Base-by-base conservation (phyloP, 2,329 filamentous ascomycete genomes). In the Davidsoniella australis region DNA sequence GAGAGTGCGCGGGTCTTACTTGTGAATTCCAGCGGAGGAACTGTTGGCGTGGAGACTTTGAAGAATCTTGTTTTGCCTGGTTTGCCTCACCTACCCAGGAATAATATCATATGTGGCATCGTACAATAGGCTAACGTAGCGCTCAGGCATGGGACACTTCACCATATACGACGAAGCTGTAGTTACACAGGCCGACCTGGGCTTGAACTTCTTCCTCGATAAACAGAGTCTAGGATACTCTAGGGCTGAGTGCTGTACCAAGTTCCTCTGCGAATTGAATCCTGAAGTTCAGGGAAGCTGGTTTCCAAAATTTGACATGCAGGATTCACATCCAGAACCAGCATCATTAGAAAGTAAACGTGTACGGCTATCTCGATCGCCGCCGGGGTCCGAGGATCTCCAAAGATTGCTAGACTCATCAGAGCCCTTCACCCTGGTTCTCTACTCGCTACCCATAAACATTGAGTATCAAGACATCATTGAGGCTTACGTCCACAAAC, bases 61-160 rank as follows among this genome's bases (percentile, higher is more conserved):
- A 98, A 98, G 71, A 98, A 98, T 61, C 76, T 98, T n/a, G 85
- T 98, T 2, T 69, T 98, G 7, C 91, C 91, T 51, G 85, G 80
- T 78, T 63, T 49, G 63, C 23, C n/a, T 42, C 14, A 14, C 9
- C 9, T 4, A 45, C 29, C 16, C 8, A 36, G 14, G 6, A 8
- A 10, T 33, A 14, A 42, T 16, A 40, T 14, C 10, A 14, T 36
- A n/a, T 24, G 10, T 16, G 14, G 14, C 10, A 40, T 18, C 38
- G 42, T 33, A 10, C 16, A 9, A 5, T 17, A n/a, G 4, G 12
- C 40, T 42, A 33, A 43, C 26, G 16, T 48, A 5, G n/a, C 12
- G 10, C n/a, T 12, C 43, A 80, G 81, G 88, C 3, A 83, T 96
- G 58, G 93, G 91, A 7, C 76, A 78, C 23, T 98, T 95, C 62